A percentile compares a stretch with the other conserved stretches of the same genome.
Evolutionary conservation across 352 stramenopile species (phyloP).

Genomic region (Ophiocytium majus): DNA sequence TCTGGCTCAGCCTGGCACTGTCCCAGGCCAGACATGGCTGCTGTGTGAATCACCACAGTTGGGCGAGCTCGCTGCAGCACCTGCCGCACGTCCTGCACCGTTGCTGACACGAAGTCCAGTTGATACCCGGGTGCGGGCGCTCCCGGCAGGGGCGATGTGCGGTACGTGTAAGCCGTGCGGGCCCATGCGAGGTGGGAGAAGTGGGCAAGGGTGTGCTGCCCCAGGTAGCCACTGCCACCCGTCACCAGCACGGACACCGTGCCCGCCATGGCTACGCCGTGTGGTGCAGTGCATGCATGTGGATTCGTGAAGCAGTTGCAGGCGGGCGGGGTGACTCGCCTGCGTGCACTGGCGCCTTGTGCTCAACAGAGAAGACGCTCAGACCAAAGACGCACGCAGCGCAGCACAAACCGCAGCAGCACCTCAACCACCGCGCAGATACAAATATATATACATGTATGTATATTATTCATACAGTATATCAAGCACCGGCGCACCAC

Average conservation of each 20-base stretch:
- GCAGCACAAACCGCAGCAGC: no score
- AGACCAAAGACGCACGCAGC: no score
- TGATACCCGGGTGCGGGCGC: neutral
- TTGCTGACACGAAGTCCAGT: neutral
- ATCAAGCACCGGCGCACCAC: no score
- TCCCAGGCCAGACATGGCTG: neutral
- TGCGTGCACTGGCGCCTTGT: no score
- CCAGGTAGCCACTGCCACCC: slow-evolving; percentile 18
- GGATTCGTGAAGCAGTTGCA: no score
- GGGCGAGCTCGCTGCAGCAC: neutral
- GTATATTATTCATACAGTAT: no score
- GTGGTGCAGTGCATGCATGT: no score
- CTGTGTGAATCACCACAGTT: slow-evolving; percentile 8
- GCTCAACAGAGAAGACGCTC: no score
- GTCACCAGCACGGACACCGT: slow-evolving; percentile 23
- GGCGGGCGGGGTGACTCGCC: no score
- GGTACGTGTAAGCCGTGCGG: neutral
- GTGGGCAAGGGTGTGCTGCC: slow-evolving; percentile 2
- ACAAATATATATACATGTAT: no score
- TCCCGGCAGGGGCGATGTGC: neutral
- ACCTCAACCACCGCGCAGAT: no score
- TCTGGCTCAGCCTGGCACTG: neutral
- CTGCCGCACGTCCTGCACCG: neutral
- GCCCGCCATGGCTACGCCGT: no score
- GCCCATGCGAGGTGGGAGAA: neutral